Percentiles rank a stretch among this genome's conserved stretches.
Evolutionary conservation across 2,329 filamentous ascomycete species (phyloP).

Genomic region (Xylaria sp.): DNA sequence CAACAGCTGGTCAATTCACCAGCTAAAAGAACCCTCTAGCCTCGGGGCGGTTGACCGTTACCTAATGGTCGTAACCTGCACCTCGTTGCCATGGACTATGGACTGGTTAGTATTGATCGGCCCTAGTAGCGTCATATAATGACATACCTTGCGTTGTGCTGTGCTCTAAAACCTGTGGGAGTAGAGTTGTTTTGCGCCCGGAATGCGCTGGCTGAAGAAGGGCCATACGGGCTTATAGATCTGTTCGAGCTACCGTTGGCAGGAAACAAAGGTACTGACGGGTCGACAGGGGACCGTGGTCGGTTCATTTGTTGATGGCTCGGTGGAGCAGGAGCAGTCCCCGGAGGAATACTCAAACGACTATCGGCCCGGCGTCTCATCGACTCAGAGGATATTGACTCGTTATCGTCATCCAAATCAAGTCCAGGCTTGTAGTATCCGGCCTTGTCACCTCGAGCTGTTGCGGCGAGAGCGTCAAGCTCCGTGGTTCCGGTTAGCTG

Average conservation of each 20-base stretch:
- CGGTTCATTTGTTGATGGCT: slow-evolving; percentile 47
- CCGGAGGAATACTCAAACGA: slow-evolving; percentile 39
- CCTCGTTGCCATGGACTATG: slow-evolving; percentile 67
- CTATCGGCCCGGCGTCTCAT: slow-evolving; percentile 54
- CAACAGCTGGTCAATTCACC: slow-evolving; percentile 40
- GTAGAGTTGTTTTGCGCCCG: slow-evolving; percentile 56
- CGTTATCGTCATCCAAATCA: slow-evolving; percentile 77
- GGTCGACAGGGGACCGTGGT: slow-evolving; percentile 61
- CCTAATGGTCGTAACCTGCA: slow-evolving; percentile 64
- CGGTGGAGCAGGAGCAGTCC: slow-evolving; percentile 35
- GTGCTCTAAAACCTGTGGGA: slow-evolving; percentile 54
- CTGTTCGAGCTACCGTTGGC: slow-evolving; percentile 46
- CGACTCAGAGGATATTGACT: slow-evolving; percentile 70
- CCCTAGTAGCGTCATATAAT: neutral
- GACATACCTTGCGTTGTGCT: slow-evolving; percentile 61
- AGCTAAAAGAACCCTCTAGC: slow-evolving; percentile 46
- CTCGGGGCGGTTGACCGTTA: slow-evolving; percentile 38
- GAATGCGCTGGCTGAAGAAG: slow-evolving; percentile 50
- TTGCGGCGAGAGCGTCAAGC: slow-evolving; percentile 83
- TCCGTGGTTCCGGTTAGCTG: slow-evolving; percentile 77
- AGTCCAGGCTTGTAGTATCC: slow-evolving; percentile 64
- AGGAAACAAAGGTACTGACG: slow-evolving; percentile 64
- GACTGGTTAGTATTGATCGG: slow-evolving; percentile 41
- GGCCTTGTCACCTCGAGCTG: slow-evolving; percentile 78
- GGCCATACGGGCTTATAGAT: slow-evolving; percentile 49